These are phyloP conservation scores for Escovopsis sp. DNA, from an alignment of 2,329 filamentous ascomycete species.

Conservation along the genomic window DNA sequence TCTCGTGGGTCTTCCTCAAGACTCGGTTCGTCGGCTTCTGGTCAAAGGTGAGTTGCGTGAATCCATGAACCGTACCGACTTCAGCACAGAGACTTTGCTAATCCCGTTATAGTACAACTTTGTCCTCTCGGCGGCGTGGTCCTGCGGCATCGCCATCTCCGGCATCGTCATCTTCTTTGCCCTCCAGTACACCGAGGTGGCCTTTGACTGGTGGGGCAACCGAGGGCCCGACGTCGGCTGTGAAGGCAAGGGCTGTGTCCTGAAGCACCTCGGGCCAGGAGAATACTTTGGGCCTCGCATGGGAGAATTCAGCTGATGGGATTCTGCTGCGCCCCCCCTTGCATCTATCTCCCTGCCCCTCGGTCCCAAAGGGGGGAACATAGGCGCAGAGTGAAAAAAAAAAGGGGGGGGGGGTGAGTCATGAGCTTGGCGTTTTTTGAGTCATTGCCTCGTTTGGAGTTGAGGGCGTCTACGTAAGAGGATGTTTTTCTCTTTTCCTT, in stretches of 20 bases:
- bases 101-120: conserved; percentile 31
- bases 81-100: not conserved
- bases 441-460: conserved; percentile 2
- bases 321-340: not conserved
- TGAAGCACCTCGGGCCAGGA: conserved; percentile 18
- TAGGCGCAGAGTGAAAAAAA: not conserved
- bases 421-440: conserved; percentile 1
- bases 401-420: not conserved
- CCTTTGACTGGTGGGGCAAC: conserved; percentile 37
- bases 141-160: conserved; percentile 33
- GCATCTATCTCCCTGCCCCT: not conserved
- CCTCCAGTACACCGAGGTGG: conserved; percentile 28
- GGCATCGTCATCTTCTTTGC: conserved; percentile 40
- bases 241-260: conserved; percentile 25
- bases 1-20: conserved; percentile 38
- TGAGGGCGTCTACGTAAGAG: conserved; percentile 3
- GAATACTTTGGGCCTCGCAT: conserved; percentile 26
- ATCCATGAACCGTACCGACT: accelerated
- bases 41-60: conserved; percentile 27
- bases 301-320: conserved; percentile 21
- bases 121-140: conserved; percentile 36
- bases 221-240: conserved; percentile 25
- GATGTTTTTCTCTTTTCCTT: conserved; percentile 3
- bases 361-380: no score
- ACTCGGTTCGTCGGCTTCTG: conserved; percentile 33